Conservation (phyloP, 2,329 filamentous ascomycete genomes). For the Neonectria hederae region DNA sequence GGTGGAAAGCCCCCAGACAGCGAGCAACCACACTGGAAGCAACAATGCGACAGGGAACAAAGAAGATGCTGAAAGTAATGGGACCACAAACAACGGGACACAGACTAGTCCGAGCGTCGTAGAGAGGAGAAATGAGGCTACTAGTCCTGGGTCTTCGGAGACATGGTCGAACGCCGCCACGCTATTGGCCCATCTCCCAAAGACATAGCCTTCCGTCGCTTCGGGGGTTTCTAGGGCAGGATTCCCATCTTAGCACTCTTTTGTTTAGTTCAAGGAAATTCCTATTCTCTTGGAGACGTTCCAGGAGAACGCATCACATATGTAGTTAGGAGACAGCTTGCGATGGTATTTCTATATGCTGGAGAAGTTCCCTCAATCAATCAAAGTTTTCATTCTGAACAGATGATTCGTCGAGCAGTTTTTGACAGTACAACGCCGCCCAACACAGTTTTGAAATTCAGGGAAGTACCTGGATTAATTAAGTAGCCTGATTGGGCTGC, state of each 20-base stretch:
- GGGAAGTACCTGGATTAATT: no score
- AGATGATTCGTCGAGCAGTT: no score
- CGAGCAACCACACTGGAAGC: background rate
- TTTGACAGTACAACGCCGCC: background rate
- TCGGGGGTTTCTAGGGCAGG: background rate
- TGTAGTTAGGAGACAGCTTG: background rate
- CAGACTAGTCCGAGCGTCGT: background rate
- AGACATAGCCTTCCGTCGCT: background rate
- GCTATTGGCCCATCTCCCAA: background rate
- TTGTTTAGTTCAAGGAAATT: background rate
- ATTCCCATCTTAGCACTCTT: background rate
- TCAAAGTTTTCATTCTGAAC: background rate
- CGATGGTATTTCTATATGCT: background rate
- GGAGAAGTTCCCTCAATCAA: background rate
- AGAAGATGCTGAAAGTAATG: background rate
- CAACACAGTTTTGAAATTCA: no score
- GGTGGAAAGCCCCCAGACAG: background rate
- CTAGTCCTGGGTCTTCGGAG: background rate
- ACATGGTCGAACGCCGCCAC: background rate
- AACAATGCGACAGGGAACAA: background rate
- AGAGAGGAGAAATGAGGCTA: background rate
- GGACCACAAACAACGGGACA: background rate
- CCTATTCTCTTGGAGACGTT: background rate
- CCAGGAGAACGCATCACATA: background rate
- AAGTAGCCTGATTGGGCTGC: no score